Evolutionary conservation across 2,329 filamentous ascomycete genomes (phyloP), one percentile per base, ranked within the genome.

Genomic region (Hypoxylon sp.): DNA sequence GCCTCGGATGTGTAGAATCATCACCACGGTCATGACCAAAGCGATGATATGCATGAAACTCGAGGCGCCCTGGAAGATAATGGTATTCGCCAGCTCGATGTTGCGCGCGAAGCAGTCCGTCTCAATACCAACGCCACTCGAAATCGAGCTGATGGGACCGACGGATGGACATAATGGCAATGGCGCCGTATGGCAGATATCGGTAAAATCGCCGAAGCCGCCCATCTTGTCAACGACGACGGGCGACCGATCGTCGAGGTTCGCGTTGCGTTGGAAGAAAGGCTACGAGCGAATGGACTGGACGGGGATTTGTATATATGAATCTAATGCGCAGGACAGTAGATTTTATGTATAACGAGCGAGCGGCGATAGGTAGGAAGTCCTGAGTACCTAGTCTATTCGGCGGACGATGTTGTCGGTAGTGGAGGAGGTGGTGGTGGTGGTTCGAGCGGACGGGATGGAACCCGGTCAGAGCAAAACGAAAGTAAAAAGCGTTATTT

Each of bases 41-140:
- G 93, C 90, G 49, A 89, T 77, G 62, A 99, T 97, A 73, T 99
- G 94, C 75, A 94, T 90, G 68, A 93, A 91, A 56, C 90, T 90
- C 15, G 91, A 86, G 19, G 92, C 94, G 68, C 87, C 90, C 75
- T 97, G 87, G 71, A 99, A 99, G 68, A 99, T 99, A 75, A 97
- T 93, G 29, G 94, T 99, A 76, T 99, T 99, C 63, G 92, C 94
- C 62, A 97, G 75, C 73, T 97, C 92, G 72, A 99, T 93, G 66
- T 94, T 95, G 52, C 94, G 87, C 52, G 94, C 90, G 75, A 93
- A 97, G 78, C 94, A 99, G 67, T 86, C 84, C 49, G 94, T 86
- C 71, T 96, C 88, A 60, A 97, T 94, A 62, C 91, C 90, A 8
- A 87, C 82, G 49, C 82, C 80, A 61, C 79, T 82, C 15, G 84